Percentiles rank a stretch among this genome's conserved stretches.
phyloP scores from a whole-genome alignment of 257 asterid genomes.

The Nicotiana tabacum region DNA sequence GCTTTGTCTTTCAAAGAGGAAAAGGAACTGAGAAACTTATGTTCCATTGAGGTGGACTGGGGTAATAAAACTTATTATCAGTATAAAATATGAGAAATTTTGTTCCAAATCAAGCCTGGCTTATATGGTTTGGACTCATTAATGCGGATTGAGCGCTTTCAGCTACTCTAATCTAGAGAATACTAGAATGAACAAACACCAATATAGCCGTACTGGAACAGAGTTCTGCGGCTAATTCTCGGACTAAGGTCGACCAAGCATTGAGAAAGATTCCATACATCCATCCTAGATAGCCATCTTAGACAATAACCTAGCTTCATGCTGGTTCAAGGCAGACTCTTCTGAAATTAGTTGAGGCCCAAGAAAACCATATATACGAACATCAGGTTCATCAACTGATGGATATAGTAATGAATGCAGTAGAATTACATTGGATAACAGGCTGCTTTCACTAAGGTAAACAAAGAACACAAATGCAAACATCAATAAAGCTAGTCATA shows the following conservation, averaged over 20 bases:
- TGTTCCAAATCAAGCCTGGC: neutral
- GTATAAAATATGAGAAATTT: neutral
- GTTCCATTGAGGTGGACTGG: neutral
- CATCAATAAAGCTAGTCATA: neutral
- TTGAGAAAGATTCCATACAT: neutral
- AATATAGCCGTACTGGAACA: neutral
- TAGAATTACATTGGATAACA: neutral
- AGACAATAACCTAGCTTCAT: neutral
- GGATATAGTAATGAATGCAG: neutral
- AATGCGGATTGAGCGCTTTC: neutral
- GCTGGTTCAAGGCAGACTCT: neutral
- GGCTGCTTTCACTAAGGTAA: neutral
- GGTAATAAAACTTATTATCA: neutral
- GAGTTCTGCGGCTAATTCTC: neutral
- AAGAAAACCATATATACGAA: neutral
- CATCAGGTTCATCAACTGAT: neutral
- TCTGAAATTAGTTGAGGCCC: neutral
- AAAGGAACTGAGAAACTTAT: neutral
- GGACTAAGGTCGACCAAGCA: neutral
- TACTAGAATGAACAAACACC: neutral
- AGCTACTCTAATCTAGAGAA: neutral
- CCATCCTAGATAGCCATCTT: neutral
- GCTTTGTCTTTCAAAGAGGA: neutral
- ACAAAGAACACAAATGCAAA: neutral
- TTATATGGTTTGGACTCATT: neutral